Percentiles rank a stretch among this genome's conserved stretches.
These are phyloP conservation scores for Tricholoma sp. DNA, from an alignment of 768 basidiomycete genomes.

Conservation along the genomic window DNA sequence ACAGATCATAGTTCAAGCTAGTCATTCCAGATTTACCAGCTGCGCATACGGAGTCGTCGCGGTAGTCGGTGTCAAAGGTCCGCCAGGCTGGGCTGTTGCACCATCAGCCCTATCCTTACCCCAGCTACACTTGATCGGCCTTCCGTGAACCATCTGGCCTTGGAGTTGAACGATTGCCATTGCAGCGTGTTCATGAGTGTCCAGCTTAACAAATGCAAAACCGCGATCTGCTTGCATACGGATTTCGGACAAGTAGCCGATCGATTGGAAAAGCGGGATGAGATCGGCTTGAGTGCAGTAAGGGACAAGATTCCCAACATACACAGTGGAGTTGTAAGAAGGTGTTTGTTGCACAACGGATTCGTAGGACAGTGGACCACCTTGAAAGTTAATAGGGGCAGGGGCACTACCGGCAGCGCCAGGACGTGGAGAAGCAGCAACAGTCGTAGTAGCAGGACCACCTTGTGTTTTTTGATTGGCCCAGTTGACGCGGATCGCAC, in stretches of 20 bases:
- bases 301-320: constrained; percentile 97
- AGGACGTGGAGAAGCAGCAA: constrained; percentile 35
- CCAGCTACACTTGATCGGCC: constrained; percentile 99
- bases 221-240: constrained; percentile 99
- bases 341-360: constrained; percentile 92
- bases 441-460: constrained; percentile 26
- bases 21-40: constrained; percentile 50
- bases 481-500: constrained; percentile 99
- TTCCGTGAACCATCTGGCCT: constrained; percentile 94
- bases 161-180: constrained; percentile 97
- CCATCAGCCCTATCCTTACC: constrained; percentile 91
- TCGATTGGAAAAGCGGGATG: constrained; percentile 96
- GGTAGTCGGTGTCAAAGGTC: constrained; percentile 55
- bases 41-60: constrained; percentile 68
- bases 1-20: background rate
- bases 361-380: constrained; percentile 87
- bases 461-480: constrained; percentile 99
- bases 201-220: constrained; percentile 98
- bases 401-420: constrained; percentile 59
- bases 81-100: constrained; percentile 44
- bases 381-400: constrained; percentile 88
- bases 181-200: constrained; percentile 97
- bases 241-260: constrained; percentile 97
- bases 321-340: constrained; percentile 92
- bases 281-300: constrained; percentile 97